Evolutionary conservation across 2,329 filamentous ascomycete species (phyloP).

Genomic region (Pseudodiploospora longispora): DNA sequence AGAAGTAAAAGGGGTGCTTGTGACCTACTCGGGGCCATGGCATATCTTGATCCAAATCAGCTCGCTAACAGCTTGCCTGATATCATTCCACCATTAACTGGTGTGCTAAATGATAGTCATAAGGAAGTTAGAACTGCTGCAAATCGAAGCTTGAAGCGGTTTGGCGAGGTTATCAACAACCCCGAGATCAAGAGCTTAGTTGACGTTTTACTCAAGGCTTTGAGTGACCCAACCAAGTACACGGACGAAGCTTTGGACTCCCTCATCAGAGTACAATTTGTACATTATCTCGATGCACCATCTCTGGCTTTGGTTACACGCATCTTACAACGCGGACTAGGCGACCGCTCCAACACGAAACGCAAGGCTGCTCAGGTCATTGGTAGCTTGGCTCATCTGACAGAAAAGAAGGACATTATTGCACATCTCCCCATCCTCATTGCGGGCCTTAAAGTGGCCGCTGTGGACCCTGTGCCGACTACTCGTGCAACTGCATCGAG

Average conservation of each 20-base stretch:
- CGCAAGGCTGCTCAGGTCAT: slow-evolving; percentile 96
- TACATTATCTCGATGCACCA: slow-evolving; percentile 96
- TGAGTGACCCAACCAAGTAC: slow-evolving; percentile 95
- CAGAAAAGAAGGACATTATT: slow-evolving; percentile 88
- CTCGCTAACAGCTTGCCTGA: slow-evolving; percentile 86
- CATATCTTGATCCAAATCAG: slow-evolving; percentile 93
- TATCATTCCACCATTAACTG: slow-evolving; percentile 91
- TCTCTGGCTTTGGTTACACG: slow-evolving; percentile 91
- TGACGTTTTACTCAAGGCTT: slow-evolving; percentile 83
- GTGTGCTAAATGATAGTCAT: slow-evolving; percentile 92
- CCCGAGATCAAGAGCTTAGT: slow-evolving; percentile 93
- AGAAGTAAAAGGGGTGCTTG: slow-evolving; percentile 97
- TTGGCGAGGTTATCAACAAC: slow-evolving; percentile 97
- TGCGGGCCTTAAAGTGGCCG: slow-evolving; percentile 77
- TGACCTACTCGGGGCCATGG: slow-evolving; percentile 95
- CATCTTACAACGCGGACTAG: slow-evolving; percentile 86
- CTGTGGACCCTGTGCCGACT: slow-evolving; percentile 92
- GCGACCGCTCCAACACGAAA: slow-evolving; percentile 89
- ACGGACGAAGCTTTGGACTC: slow-evolving; percentile 91
- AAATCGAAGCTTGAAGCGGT: slow-evolving; percentile 93
- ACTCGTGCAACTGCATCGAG: slow-evolving; percentile 95
- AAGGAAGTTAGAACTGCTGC: slow-evolving; percentile 91
- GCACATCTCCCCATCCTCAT: slow-evolving; percentile 88
- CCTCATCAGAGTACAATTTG: slow-evolving; percentile 95
- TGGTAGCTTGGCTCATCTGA: slow-evolving; percentile 92